Evolutionary conservation across 2,329 filamentous ascomycete species (phyloP).

Genomic region (Shiraia sp.): DNA sequence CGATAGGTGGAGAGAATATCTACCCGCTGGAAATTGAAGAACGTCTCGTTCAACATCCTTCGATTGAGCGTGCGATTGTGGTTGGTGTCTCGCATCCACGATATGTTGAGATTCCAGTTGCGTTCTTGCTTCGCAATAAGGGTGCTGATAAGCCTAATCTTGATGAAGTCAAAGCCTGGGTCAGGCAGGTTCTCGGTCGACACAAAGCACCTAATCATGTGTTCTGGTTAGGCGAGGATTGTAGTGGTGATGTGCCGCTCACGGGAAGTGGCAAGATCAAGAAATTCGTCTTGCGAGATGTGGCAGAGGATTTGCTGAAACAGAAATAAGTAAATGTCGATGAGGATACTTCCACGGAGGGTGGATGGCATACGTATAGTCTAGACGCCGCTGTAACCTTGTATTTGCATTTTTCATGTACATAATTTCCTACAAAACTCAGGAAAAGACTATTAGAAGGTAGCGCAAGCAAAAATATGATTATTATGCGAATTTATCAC

Average conservation of each 20-base stretch:
- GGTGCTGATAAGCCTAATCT: constrained; percentile 28
- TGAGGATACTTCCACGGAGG: background rate
- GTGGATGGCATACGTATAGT: too few species aligned
- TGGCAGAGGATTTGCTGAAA: constrained; percentile 30
- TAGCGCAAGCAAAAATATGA: background rate
- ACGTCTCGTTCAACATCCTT: constrained; percentile 66
- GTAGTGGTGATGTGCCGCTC: constrained; percentile 42
- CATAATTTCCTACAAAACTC: too few species aligned
- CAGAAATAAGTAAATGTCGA: constrained; percentile 1
- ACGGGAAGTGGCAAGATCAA: constrained; percentile 53
- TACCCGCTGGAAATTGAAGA: constrained; percentile 76
- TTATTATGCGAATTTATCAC: background rate
- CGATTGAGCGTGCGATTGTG: constrained; percentile 67
- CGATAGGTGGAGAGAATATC: constrained; percentile 47
- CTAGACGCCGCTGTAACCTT: too few species aligned
- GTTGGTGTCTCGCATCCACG: constrained; percentile 71
- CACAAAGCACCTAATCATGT: constrained; percentile 67
- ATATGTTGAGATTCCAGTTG: constrained; percentile 73
- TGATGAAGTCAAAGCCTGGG: constrained; percentile 44
- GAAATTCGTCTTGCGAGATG: constrained; percentile 45
- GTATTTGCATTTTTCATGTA: too few species aligned
- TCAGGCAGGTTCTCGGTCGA: constrained; percentile 42
- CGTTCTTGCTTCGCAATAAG: constrained; percentile 57
- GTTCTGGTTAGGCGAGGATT: constrained; percentile 71
- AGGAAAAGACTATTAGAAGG: too few species aligned